Percentiles rank a stretch among this genome's conserved stretches.
phyloP scores from a whole-genome alignment of 805 yeast species.

The Lachancea meyersii region DNA sequence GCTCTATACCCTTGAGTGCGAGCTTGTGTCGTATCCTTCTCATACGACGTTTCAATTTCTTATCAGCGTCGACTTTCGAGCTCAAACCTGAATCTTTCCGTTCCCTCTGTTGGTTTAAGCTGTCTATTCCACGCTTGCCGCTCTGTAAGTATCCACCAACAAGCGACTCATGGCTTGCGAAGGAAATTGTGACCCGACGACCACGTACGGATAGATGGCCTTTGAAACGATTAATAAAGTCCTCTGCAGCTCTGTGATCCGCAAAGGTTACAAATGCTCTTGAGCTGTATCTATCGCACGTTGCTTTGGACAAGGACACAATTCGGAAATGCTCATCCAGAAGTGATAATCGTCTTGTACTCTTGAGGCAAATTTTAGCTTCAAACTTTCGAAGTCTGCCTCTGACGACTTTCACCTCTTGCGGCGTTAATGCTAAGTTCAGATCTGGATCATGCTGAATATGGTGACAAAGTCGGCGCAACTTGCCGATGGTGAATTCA shows the following conservation, averaged over 20 bases:
- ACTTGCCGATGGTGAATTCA: not conserved
- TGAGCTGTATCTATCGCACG: slow-evolving; percentile 9
- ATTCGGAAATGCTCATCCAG: slow-evolving; percentile 20
- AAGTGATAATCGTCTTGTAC: not conserved
- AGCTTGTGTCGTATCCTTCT: slow-evolving; percentile 25
- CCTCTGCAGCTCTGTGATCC: slow-evolving; percentile 10
- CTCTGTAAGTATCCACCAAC: slow-evolving; percentile 10
- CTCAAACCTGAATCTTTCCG: not conserved
- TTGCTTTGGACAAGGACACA: slow-evolving; percentile 16
- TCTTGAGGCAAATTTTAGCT: not conserved
- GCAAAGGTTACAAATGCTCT: slow-evolving; percentile 27
- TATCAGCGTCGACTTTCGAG: not conserved
- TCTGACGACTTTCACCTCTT: not conserved
- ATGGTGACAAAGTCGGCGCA: not conserved
- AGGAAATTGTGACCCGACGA: slow-evolving; percentile 14
- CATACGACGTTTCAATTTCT: slow-evolving; percentile 15
- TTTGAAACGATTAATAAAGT: slow-evolving; percentile 13
- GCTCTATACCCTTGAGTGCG: slow-evolving; percentile 17
- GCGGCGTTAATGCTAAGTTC: not conserved
- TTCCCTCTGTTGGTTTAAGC: not conserved
- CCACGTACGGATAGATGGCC: slow-evolving; percentile 18
- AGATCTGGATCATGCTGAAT: not conserved
- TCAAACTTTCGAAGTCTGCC: not conserved
- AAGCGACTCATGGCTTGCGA: slow-evolving; percentile 24
- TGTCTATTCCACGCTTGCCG: slow-evolving; percentile 2